phyloP scores from a whole-genome alignment of 495 filamentous ascomycete genomes.

The Penicillium riverlandense region DNA sequence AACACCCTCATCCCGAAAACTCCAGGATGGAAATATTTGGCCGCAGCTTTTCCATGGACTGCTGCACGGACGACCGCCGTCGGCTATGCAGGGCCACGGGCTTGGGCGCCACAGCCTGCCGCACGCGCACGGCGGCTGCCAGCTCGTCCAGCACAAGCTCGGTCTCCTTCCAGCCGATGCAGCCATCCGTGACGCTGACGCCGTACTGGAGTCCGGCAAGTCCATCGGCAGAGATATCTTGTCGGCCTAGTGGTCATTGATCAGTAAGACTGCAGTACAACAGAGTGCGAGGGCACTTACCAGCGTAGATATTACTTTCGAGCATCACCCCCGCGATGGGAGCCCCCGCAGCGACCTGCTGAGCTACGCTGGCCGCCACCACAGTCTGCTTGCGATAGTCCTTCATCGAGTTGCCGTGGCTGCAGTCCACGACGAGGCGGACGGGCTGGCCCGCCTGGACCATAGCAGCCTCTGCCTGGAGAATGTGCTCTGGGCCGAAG shows the following conservation, averaged over 20 bases:
- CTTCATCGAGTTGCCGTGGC: constrained; percentile 69
- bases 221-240: constrained; percentile 85
- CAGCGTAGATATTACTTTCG: constrained; percentile 94
- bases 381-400: constrained; percentile 81
- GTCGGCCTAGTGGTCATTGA: constrained; percentile 19
- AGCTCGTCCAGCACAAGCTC: constrained; percentile 79
- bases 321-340: constrained; percentile 97
- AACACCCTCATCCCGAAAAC: no score
- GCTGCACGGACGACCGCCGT: no score
- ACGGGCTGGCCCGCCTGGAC: constrained; percentile 77
- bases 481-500: constrained; percentile 79
- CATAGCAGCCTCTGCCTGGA: constrained; percentile 68
- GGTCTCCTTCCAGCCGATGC: constrained; percentile 89
- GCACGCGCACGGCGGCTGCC: constrained; percentile 69
- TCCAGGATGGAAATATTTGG: no score
- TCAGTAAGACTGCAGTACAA: no score
- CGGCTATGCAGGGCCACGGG: no score
- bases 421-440: constrained; percentile 97
- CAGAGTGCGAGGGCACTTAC: constrained; percentile 30
- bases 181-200: constrained; percentile 95
- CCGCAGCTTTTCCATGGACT: no score
- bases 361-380: constrained; percentile 75
- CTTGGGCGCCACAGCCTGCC: constrained; percentile 39
- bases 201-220: constrained; percentile 75
- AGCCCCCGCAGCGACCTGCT: constrained; percentile 78